Conservation (phyloP, 352 stramenopile species). For the Blastocystis sp. region DNA sequence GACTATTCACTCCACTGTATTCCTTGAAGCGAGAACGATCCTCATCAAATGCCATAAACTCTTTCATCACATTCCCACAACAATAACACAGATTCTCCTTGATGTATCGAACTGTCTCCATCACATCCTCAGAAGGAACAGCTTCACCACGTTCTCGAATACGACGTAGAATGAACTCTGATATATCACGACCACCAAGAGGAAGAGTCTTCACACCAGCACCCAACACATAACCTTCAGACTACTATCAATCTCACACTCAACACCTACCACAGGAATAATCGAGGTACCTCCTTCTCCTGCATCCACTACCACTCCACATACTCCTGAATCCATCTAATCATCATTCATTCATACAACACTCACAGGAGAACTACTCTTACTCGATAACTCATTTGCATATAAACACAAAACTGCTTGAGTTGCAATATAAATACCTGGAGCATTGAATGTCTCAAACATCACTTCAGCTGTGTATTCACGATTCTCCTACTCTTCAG, state of each 20-base stretch:
- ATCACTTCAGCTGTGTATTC: constrained; percentile 89
- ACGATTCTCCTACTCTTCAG: constrained; percentile 74
- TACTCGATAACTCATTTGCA: constrained; percentile 66
- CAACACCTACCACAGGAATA: constrained; percentile 74
- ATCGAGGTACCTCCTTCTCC: constrained; percentile 86
- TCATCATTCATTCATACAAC: background rate
- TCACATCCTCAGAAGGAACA: constrained; percentile 78
- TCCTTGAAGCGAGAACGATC: constrained; percentile 83
- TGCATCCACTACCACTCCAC: constrained; percentile 84
- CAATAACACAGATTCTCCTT: constrained; percentile 91
- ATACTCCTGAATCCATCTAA: constrained; percentile 76
- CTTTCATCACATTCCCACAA: constrained; percentile 84
- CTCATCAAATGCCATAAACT: constrained; percentile 87
- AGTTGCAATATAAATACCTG: constrained; percentile 84
- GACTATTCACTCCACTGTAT: constrained; percentile 70
- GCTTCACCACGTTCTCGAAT: constrained; percentile 81
- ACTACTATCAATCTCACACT: constrained; percentile 25
- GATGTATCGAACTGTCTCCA: constrained; percentile 78
- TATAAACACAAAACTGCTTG: constrained; percentile 86
- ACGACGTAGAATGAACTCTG: constrained; percentile 82
- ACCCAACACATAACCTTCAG: constrained; percentile 87
- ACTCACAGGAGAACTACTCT: constrained; percentile 64
- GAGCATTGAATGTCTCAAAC: constrained; percentile 91
- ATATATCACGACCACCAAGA: constrained; percentile 84
- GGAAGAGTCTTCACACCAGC: constrained; percentile 87